Conservation (phyloP, 2,329 filamentous ascomycete genomes). For the Pezizomycotina sp. region DNA sequence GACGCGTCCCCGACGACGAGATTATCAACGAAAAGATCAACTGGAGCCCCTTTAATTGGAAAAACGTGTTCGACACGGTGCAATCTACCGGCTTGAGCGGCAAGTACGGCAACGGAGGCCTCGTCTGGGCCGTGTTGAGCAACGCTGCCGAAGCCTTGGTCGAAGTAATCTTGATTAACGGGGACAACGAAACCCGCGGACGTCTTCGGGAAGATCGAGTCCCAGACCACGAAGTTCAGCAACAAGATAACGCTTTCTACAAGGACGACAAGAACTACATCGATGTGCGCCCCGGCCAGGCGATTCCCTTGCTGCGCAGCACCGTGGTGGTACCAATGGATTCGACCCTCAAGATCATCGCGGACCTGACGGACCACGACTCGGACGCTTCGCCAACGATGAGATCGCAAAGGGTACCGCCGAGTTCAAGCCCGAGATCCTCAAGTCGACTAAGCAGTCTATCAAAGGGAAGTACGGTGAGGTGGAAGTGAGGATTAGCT, state of each 20-base stretch:
- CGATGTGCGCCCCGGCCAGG: not conserved
- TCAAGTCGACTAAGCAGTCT: not conserved
- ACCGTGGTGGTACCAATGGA: not conserved
- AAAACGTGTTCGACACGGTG: too few species aligned
- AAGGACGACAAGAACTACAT: not conserved
- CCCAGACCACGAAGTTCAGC: not conserved
- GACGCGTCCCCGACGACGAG: too few species aligned
- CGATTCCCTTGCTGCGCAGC: not conserved
- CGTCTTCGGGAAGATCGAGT: too few species aligned
- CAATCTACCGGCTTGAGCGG: too few species aligned
- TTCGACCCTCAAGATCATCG: not conserved
- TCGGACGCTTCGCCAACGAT: not conserved
- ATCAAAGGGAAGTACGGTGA: not conserved
- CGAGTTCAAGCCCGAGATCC: not conserved
- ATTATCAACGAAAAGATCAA: too few species aligned
- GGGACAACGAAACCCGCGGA: not conserved
- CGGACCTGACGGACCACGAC: not conserved
- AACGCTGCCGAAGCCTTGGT: not conserved
- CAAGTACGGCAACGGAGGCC: too few species aligned
- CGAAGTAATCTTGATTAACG: not conserved
- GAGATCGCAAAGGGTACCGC: not conserved
- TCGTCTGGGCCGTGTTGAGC: not conserved
- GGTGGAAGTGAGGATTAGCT: not conserved
- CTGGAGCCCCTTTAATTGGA: too few species aligned
- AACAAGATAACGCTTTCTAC: not conserved